phyloP scores from a whole-genome alignment of 192 early-diverging fungal genomes.

The Coemansia sp. region DNA sequence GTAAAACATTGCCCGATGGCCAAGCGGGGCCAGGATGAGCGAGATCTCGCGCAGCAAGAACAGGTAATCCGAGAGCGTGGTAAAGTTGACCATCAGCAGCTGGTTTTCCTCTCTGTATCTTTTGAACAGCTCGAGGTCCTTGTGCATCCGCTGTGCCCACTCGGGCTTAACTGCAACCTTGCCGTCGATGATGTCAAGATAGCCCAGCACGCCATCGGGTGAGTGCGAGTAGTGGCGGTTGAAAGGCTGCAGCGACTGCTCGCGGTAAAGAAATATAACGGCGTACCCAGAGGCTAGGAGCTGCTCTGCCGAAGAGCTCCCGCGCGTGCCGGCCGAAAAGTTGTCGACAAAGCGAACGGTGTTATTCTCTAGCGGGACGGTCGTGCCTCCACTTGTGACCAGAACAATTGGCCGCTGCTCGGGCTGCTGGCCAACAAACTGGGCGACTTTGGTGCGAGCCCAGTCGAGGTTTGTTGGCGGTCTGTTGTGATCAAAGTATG shows the following conservation, averaged over 20 bases:
- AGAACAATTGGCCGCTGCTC: conserved; percentile 73
- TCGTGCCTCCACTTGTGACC: conserved; percentile 93
- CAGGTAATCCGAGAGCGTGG: conserved; percentile 90
- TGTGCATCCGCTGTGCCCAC: conserved; percentile 67
- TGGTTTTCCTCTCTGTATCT: conserved; percentile 55
- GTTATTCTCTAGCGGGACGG: conserved; percentile 90
- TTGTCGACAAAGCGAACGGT: conserved; percentile 99
- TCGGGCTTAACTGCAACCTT: conserved; percentile 62
- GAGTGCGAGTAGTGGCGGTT: conserved; percentile 86
- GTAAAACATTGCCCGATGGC: conserved; percentile 85
- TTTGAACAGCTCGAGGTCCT: conserved; percentile 66
- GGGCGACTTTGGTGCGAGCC: conserved; percentile 58
- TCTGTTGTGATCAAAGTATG: conserved; percentile 71
- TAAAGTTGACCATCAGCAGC: conserved; percentile 82
- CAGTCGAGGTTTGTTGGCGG: conserved; percentile 65
- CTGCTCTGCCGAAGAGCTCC: conserved; percentile 95
- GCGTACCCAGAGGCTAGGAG: conserved; percentile 86
- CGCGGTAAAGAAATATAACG: conserved; percentile 94
- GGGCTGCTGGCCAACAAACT: conserved; percentile 61
- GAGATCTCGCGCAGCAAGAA: conserved; percentile 82
- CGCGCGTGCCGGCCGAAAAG: conserved; percentile 94
- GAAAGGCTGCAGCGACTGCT: conserved; percentile 91
- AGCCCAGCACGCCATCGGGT: conserved; percentile 76
- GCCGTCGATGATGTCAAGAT: conserved; percentile 69
- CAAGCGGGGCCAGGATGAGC: conserved; percentile 63